These are phyloP conservation scores for Arthroderma uncinatum DNA, from an alignment of 2,329 filamentous ascomycete species.

Conservation along the genomic window DNA sequence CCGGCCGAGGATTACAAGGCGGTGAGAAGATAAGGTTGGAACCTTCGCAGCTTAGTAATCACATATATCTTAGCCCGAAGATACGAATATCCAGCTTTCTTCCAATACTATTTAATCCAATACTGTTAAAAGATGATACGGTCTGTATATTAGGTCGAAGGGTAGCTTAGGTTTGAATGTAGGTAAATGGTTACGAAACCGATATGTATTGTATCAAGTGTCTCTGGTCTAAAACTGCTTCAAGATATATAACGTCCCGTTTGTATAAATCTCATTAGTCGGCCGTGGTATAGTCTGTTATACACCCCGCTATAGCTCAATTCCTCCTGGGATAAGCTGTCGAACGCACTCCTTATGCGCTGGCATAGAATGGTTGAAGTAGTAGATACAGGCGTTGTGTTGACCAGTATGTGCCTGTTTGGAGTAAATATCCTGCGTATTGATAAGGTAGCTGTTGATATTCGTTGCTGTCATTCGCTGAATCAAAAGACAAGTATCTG, in stretches of 20 bases:
- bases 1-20: neutral
- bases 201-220: too few species aligned
- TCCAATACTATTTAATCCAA: neutral
- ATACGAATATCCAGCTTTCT: neutral
- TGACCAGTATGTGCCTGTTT: too few species aligned
- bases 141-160: too few species aligned
- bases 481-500: slow-evolving; percentile 39
- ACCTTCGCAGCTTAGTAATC: neutral
- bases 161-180: too few species aligned
- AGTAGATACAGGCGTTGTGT: too few species aligned
- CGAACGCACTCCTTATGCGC: neutral
- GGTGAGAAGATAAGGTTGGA: neutral
- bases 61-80: neutral
- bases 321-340: neutral
- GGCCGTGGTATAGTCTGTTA: neutral
- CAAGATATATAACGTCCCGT: neutral
- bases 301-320: neutral
- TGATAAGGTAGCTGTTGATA: too few species aligned
- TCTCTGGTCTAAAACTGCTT: neutral
- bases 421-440: too few species aligned
- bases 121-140: neutral
- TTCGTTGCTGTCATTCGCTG: neutral
- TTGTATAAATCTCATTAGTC: neutral
- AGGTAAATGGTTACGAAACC: too few species aligned
- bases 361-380: neutral